Base-by-base conservation (phyloP, 441 rosid genomes). In the Euphorbia corollata region DNA sequence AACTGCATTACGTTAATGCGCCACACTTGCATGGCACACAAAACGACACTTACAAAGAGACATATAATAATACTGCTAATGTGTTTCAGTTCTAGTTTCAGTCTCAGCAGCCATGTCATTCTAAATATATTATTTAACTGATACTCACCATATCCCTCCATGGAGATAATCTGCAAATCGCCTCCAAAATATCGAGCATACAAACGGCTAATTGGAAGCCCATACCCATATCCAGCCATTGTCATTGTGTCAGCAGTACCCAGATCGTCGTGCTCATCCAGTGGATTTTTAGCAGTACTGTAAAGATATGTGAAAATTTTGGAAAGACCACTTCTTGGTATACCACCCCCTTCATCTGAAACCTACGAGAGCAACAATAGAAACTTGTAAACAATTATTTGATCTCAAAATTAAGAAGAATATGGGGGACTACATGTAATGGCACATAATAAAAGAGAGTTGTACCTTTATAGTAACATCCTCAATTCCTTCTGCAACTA, bases 131-230 rank as follows among this genome's bases (percentile, higher is more conserved):
- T 19, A 64, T 24, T 2, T n/a, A 22, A 38, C 54, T 43, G 51
- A 32, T 58, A 76, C 98, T 85, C 75, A 93, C 99, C 97, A 45
- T 93, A 93, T 85, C 97, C 99, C 82, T 93, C 97, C 97, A 93
- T 91, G 22, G 96, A 93, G 68, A 89, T 89, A 68, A 91, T 80
- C 74, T 93, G 97, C 79, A 93, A 83, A 74, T 91, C 99, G 36
- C 99, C 99, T 70, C 97, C 99, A 30, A 93, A 93, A 75, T 93
- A 93, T 68, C 82, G 81, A 65, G 99, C 99, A 74, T 93, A 91
- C 78, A 91, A 77, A 39, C 96, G 96, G 66, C 99, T 93, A 68
- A 93, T 87, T 10, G 97, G 99, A 48, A 91, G 79, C 64, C 99
- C 99, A 69, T 78, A 93, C 19, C 99, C 99, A 74, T 87, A 91